These are phyloP conservation scores for Daldinia vernicosa DNA, from an alignment of 495 filamentous ascomycete genomes.

Conservation along the genomic window DNA sequence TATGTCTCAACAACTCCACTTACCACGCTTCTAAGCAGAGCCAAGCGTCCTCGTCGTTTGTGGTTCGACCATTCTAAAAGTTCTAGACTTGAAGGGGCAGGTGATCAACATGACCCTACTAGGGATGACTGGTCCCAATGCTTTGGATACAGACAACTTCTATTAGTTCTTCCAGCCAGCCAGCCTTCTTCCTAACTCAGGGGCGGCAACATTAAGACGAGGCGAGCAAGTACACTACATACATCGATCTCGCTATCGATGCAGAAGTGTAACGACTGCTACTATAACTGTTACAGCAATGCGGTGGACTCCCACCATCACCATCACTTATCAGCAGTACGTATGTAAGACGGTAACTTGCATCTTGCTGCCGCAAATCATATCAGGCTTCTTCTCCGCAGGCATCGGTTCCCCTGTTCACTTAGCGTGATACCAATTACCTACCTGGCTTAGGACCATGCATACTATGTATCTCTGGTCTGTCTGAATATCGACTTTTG, in stretches of 20 bases:
- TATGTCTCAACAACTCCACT: conserved; percentile 42
- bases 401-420: conserved; percentile 34
- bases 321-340: not conserved
- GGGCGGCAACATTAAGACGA: conserved; percentile 8
- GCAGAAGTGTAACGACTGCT: conserved; percentile 12
- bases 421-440: conserved; percentile 24
- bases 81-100: conserved; percentile 39
- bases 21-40: conserved; percentile 39
- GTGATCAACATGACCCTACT: conserved; percentile 35
- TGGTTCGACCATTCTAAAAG: conserved; percentile 26
- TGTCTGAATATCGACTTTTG: conserved; percentile 30
- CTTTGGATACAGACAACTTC: conserved; percentile 37
- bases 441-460: conserved; percentile 10
- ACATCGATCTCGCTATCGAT: not conserved
- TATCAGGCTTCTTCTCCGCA: conserved; percentile 36
- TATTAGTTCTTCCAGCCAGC: conserved; percentile 10
- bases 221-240: not conserved
- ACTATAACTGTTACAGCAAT: conserved; percentile 13
- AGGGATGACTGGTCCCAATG: conserved; percentile 42
- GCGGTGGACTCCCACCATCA: not conserved
- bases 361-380: conserved; percentile 34
- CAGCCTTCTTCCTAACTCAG: conserved; percentile 6
- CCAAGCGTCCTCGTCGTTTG: conserved; percentile 26
- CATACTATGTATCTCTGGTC: not conserved
- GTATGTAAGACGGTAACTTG: conserved; percentile 32